Evolutionary conservation across 2,329 filamentous ascomycete genomes (phyloP).

Genomic region (Claviceps maximensis): DNA sequence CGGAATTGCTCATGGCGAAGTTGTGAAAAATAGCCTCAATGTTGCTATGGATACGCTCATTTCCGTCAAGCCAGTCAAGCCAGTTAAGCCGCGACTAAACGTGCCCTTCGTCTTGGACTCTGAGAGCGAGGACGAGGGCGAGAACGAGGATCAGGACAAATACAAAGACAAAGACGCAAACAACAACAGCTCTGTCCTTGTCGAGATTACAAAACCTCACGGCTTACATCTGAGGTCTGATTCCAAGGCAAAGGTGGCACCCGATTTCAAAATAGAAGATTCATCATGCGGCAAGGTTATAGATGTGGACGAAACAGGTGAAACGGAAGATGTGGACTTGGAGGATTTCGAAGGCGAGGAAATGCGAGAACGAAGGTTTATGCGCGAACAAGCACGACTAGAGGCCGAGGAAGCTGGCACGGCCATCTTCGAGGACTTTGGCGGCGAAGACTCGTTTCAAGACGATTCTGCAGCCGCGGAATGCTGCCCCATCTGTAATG

Average conservation of each 20-base stretch:
- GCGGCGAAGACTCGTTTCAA: slow-evolving; percentile 18
- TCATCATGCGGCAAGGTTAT: slow-evolving; percentile 21
- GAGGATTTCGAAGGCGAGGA: slow-evolving; percentile 48
- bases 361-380: slow-evolving; percentile 52
- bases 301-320: slow-evolving; percentile 21
- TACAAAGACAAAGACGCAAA: slow-evolving; percentile 3
- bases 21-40: not conserved
- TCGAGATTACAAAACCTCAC: not conserved
- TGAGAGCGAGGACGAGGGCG: slow-evolving; percentile 37
- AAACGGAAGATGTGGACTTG: slow-evolving; percentile 44
- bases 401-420: slow-evolving; percentile 43
- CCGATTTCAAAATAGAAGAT: slow-evolving; percentile 12
- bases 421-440: slow-evolving; percentile 22
- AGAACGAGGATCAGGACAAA: slow-evolving; percentile 34
- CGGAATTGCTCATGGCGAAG: slow-evolving; percentile 1
- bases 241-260: slow-evolving; percentile 9
- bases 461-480: slow-evolving; percentile 17
- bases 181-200: not conserved
- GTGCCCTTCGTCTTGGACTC: slow-evolving; percentile 60
- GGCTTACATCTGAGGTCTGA: slow-evolving; percentile 9
- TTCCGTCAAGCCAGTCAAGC: slow-evolving; percentile 6
- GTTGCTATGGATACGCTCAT: not conserved
- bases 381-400: slow-evolving; percentile 60
- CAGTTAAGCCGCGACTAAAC: slow-evolving; percentile 14
- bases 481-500: slow-evolving; percentile 67